Conservation (phyloP, 495 filamentous ascomycete species). For the Neurospora tetraspora region DNA sequence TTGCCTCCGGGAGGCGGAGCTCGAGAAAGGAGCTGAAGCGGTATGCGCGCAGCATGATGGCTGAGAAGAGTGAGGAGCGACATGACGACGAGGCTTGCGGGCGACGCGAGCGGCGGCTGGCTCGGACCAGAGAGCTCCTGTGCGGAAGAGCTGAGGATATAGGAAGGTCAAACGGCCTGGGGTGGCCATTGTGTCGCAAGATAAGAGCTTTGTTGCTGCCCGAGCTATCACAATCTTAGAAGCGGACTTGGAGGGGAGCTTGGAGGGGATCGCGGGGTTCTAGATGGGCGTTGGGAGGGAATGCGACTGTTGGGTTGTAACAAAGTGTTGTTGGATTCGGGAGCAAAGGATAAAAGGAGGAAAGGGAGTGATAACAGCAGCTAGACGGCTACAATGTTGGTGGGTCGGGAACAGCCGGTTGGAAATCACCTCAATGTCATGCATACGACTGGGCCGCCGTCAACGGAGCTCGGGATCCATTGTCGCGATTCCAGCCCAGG, state of each 20-base stretch:
- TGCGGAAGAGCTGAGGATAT: conserved; percentile 58
- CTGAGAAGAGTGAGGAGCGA: conserved; percentile 3
- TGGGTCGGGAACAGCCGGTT: neutral
- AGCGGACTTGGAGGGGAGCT: neutral
- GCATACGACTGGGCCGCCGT: neutral
- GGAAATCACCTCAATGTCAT: conserved; percentile 1
- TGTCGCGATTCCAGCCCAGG: neutral
- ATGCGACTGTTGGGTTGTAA: neutral
- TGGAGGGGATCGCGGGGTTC: neutral
- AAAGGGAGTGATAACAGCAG: neutral
- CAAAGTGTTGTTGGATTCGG: neutral
- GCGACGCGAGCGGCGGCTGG: conserved; percentile 14
- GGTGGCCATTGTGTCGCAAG: conserved; percentile 47
- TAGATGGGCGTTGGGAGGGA: neutral
- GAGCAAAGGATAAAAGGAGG: neutral
- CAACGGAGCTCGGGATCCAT: neutral
- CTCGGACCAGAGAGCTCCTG: conserved; percentile 27
- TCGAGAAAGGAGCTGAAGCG: conserved; percentile 18
- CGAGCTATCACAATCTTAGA: neutral
- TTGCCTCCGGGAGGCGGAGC: conserved; percentile 19
- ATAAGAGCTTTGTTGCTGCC: neutral
- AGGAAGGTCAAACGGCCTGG: conserved; percentile 56
- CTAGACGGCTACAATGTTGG: neutral
- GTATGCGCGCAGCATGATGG: conserved; percentile 13
- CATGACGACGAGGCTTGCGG: conserved; percentile 13